phyloP scores from a whole-genome alignment of 1,139 yeast species.

The Pichia sp. region DNA sequence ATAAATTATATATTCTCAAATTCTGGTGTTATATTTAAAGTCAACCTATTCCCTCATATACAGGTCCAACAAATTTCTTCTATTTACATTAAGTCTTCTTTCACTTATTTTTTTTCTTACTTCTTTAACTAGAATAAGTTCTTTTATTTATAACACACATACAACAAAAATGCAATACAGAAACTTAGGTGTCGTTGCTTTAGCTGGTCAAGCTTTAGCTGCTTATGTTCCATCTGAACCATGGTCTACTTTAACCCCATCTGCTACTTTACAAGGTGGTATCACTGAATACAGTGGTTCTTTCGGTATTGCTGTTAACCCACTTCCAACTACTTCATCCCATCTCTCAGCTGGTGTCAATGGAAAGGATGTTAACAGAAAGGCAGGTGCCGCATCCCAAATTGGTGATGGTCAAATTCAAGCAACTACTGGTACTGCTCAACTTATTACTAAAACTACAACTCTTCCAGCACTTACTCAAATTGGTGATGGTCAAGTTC shows the following conservation, averaged over 20 bases:
- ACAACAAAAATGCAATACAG: conserved; percentile 27
- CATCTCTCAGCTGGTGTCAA: neutral
- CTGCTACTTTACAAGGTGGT: conserved; percentile 51
- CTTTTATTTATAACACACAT: neutral
- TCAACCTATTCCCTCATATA: too few relatives aligned
- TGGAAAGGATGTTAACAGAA: neutral
- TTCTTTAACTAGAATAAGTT: neutral
- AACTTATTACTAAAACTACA: neutral
- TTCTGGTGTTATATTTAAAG: too few relatives aligned
- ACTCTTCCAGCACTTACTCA: conserved; percentile 16
- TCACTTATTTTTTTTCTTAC: neutral
- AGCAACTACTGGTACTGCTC: conserved; percentile 29
- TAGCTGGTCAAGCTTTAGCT: conserved; percentile 49
- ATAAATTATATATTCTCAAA: too few relatives aligned
- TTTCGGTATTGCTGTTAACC: conserved; percentile 67
- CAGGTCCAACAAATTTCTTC: too few relatives aligned
- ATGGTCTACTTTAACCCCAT: conserved; percentile 68
- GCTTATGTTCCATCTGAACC: conserved; percentile 67
- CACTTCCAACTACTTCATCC: conserved; percentile 31
- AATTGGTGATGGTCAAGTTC: conserved; percentile 27
- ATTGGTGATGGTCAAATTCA: conserved; percentile 40
- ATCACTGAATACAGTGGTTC: conserved; percentile 51
- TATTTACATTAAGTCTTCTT: too few relatives aligned
- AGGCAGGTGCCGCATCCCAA: neutral
- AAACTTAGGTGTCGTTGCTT: conserved; percentile 28